Percentiles rank a stretch among this genome's conserved stretches.
These are phyloP conservation scores for Dactylorhiza incarnata DNA, from an alignment of 106 monocot species.

Conservation along the genomic window DNA sequence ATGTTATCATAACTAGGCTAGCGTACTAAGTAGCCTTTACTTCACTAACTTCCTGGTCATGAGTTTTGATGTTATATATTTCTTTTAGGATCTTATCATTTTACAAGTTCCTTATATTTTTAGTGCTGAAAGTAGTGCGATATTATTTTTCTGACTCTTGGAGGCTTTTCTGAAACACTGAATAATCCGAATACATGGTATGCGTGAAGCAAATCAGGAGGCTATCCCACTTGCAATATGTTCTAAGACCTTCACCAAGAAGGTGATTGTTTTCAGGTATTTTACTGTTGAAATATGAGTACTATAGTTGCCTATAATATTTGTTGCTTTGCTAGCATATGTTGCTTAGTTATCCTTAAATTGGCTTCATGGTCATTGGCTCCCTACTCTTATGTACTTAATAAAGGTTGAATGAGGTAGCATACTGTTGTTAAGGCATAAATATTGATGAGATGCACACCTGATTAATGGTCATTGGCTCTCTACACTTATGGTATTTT, in stretches of 20 bases:
- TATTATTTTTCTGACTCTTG: not conserved
- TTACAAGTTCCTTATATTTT: not conserved
- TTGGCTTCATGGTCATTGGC: not conserved
- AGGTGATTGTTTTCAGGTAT: conserved; percentile 96
- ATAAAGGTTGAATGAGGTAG: not conserved
- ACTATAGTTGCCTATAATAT: not conserved
- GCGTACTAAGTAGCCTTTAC: not conserved
- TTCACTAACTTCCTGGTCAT: not conserved
- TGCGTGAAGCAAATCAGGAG: conserved; percentile 87
- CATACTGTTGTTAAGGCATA: not conserved
- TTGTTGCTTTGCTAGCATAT: not conserved
- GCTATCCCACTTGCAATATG: conserved; percentile 94
- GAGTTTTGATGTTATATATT: not conserved
- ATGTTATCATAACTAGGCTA: not conserved
- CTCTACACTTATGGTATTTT: not conserved
- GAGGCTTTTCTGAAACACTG: conserved; percentile 29
- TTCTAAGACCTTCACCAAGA: conserved; percentile 73
- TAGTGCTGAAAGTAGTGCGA: not conserved
- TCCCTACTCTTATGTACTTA: not conserved
- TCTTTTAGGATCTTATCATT: not conserved
- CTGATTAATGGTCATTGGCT: no score
- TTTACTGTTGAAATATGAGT: conserved; percentile 1
- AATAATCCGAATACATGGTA: conserved; percentile 74
- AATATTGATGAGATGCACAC: no score
- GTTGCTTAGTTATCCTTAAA: not conserved